Evolutionary conservation across 2,329 filamentous ascomycete species (phyloP).

Genomic region (Botrytis sinoallii): DNA sequence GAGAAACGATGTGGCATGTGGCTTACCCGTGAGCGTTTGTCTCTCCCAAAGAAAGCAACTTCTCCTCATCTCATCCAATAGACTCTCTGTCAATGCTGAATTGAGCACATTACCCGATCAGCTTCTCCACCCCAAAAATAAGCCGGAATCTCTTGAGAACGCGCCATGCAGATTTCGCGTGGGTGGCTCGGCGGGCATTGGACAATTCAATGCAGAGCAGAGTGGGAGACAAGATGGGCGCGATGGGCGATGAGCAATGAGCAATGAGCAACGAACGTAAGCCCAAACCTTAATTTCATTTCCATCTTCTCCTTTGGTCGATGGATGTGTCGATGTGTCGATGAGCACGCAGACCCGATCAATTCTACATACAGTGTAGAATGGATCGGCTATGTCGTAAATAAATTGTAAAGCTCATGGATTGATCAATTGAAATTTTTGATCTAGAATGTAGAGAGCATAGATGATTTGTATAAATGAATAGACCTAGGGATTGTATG

Average conservation of each 20-base stretch:
- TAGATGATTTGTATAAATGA: not conserved
- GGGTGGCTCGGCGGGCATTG: not conserved
- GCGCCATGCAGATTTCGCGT: conserved; percentile 9
- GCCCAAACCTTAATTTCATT: not conserved
- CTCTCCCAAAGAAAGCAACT: not conserved
- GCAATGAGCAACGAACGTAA: not conserved
- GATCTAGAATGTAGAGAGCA: not conserved
- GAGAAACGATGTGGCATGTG: conserved; percentile 11
- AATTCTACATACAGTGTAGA: not conserved
- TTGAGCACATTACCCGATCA: not conserved
- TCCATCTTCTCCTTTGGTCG: not conserved
- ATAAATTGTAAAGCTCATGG: not conserved
- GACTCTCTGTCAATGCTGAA: not conserved
- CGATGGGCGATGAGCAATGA: not conserved
- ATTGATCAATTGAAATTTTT: not conserved
- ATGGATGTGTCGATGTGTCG: not conserved
- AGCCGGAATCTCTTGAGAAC: not conserved
- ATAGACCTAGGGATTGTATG: not conserved
- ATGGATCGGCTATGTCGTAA: not conserved
- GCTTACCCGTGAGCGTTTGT: not conserved
- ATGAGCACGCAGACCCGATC: not conserved
- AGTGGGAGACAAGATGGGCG: not conserved
- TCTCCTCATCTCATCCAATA: not conserved
- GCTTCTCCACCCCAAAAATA: conserved; percentile 7
- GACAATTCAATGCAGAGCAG: not conserved